Evolutionary conservation across 495 filamentous ascomycete species (phyloP).

Genomic region (Copromyces sp.): DNA sequence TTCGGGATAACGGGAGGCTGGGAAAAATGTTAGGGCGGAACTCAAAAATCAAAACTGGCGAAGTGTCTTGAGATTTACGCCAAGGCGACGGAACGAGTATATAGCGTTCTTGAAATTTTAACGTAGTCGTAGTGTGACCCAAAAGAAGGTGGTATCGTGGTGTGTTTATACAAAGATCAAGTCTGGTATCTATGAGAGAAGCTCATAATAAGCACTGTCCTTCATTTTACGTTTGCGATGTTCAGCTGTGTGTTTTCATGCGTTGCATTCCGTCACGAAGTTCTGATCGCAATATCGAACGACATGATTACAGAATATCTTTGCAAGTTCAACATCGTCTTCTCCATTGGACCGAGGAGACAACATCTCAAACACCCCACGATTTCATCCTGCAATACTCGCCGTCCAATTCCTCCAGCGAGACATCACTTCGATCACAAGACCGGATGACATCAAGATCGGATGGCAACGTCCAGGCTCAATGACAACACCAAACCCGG

Average conservation of each 20-base stretch:
- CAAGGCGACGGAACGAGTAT: neutral
- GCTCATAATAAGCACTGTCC: neutral
- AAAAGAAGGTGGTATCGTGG: neutral
- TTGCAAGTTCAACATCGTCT: neutral
- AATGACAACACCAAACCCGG: no score
- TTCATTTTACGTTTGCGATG: neutral
- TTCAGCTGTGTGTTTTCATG: neutral
- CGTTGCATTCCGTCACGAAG: neutral
- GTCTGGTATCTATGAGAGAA: neutral
- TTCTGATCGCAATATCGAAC: neutral
- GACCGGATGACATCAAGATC: neutral
- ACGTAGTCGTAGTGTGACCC: neutral
- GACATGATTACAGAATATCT: neutral
- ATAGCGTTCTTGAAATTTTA: neutral
- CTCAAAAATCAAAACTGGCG: neutral
- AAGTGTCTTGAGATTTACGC: neutral
- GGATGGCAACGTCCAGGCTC: neutral
- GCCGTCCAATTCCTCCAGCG: neutral
- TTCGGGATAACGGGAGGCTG: neutral
- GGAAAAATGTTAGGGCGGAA: neutral
- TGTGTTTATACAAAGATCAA: neutral
- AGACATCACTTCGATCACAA: neutral
- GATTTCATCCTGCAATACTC: neutral
- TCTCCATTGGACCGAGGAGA: neutral
- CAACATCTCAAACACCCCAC: neutral